These are phyloP conservation scores for Beauveria pseudobassiana DNA, from an alignment of 2,329 filamentous ascomycete species.

Conservation along the genomic window DNA sequence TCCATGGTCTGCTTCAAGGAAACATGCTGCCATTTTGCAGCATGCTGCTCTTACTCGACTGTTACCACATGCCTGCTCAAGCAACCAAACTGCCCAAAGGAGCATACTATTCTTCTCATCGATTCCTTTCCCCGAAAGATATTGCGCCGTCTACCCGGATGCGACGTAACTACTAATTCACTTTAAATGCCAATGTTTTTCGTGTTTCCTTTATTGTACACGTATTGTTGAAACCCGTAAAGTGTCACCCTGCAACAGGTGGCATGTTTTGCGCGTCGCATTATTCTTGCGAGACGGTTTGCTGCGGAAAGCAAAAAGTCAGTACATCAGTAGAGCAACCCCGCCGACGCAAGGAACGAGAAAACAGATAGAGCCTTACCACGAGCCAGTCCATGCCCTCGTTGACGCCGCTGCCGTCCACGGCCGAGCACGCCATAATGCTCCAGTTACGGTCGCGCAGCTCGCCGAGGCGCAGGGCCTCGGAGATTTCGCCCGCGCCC, in stretches of 20 bases:
- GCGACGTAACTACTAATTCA: constrained; percentile 16
- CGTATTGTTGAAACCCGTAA: not conserved
- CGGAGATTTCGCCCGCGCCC: constrained; percentile 92
- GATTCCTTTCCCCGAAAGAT: not conserved
- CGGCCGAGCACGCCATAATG: constrained; percentile 94
- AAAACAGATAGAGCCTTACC: constrained; percentile 42
- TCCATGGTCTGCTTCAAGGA: no score
- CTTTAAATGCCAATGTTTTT: not conserved
- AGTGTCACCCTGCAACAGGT: not conserved
- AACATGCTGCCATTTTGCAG: no score
- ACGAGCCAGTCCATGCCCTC: constrained; percentile 99
- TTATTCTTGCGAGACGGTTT: constrained; percentile 23
- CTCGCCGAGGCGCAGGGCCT: constrained; percentile 83
- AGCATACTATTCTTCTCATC: not conserved
- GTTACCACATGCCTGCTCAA: not conserved
- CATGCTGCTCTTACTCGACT: not conserved
- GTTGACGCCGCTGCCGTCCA: constrained; percentile 87
- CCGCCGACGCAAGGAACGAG: constrained; percentile 8
- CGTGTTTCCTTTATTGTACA: not conserved
- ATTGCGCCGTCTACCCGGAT: constrained; percentile 21
- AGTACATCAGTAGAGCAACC: not conserved
- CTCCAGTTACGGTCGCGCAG: constrained; percentile 97
- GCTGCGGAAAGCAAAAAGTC: constrained; percentile 16
- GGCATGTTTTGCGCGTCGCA: not conserved
- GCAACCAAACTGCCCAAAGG: no score